These are phyloP conservation scores for Paraconiothyrium sp. DNA, from an alignment of 2,329 filamentous ascomycete species.

Conservation along the genomic window DNA sequence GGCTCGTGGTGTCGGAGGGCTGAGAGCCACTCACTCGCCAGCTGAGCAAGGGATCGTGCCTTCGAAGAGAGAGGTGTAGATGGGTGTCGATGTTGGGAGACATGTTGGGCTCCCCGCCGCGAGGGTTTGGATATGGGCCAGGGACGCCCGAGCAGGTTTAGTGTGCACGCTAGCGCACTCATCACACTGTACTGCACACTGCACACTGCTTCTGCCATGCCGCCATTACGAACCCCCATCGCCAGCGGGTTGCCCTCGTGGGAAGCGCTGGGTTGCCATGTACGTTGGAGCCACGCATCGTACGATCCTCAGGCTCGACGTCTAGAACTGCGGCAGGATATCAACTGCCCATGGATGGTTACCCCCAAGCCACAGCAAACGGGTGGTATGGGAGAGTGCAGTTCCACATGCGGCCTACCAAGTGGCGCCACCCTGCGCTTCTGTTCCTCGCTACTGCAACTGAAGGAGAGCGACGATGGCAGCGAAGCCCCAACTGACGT, in stretches of 20 bases:
- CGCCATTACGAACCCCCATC: neutral
- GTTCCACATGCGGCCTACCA: neutral
- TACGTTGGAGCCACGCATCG: slow-evolving; percentile 2
- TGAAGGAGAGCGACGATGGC: neutral
- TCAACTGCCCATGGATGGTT: neutral
- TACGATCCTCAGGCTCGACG: slow-evolving; percentile 1
- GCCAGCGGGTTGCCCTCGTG: neutral
- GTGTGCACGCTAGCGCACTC: neutral
- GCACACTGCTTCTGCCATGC: neutral
- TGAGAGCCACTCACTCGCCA: neutral
- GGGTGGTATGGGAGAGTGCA: neutral
- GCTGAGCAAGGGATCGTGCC: neutral
- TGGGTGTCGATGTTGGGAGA: neutral
- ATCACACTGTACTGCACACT: too few species aligned
- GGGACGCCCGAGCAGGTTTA: neutral
- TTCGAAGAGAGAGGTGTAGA: neutral
- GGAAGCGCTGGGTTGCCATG: neutral
- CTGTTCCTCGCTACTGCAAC: neutral
- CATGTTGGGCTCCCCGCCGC: neutral
- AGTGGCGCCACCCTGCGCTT: neutral
- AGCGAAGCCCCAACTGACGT: neutral
- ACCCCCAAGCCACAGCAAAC: slow-evolving; percentile 3
- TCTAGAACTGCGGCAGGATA: slow-evolving; percentile 2
- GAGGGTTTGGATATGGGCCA: neutral
- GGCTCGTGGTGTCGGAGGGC: neutral